Evolutionary conservation across 495 filamentous ascomycete genomes (phyloP).

Genomic region (Xylaria flabelliformis): DNA sequence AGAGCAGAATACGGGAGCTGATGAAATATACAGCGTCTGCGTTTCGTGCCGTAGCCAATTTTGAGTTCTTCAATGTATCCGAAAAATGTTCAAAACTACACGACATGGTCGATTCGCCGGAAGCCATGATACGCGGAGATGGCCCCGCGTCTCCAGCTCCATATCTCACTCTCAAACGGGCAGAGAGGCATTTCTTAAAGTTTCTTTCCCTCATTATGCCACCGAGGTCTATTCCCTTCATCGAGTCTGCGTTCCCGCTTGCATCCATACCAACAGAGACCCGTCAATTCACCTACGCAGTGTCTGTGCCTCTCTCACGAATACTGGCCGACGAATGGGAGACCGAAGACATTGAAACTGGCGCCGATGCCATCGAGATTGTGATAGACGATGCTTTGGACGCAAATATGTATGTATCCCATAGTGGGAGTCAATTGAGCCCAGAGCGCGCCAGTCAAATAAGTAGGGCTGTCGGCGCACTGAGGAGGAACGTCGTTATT

Average conservation of each 20-base stretch:
- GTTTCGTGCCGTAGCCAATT: conserved; percentile 69
- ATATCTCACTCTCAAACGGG: conserved; percentile 73
- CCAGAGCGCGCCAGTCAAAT: conserved; percentile 56
- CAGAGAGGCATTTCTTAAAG: conserved; percentile 73
- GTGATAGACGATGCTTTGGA: conserved; percentile 60
- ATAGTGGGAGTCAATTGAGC: conserved; percentile 52
- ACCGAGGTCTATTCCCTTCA: conserved; percentile 56
- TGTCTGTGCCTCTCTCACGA: conserved; percentile 65
- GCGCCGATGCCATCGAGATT: conserved; percentile 72
- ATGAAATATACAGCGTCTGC: conserved; percentile 55
- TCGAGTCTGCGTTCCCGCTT: conserved; percentile 71
- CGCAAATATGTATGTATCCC: conserved; percentile 45
- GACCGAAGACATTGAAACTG: conserved; percentile 65
- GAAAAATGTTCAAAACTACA: conserved; percentile 35
- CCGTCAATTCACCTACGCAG: conserved; percentile 68
- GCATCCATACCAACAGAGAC: conserved; percentile 65
- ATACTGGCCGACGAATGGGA: conserved; percentile 56
- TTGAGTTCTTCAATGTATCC: conserved; percentile 75
- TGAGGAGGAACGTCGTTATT: conserved; percentile 64
- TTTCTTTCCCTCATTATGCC: conserved; percentile 69
- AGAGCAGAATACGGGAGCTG: conserved; percentile 56
- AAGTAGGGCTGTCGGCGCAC: conserved; percentile 57
- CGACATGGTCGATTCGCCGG: conserved; percentile 27
- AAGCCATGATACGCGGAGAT: conserved; percentile 51
- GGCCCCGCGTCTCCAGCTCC: conserved; percentile 50